Base-by-base conservation (phyloP, 2,329 filamentous ascomycete genomes). In the Clathrospora elynae region DNA sequence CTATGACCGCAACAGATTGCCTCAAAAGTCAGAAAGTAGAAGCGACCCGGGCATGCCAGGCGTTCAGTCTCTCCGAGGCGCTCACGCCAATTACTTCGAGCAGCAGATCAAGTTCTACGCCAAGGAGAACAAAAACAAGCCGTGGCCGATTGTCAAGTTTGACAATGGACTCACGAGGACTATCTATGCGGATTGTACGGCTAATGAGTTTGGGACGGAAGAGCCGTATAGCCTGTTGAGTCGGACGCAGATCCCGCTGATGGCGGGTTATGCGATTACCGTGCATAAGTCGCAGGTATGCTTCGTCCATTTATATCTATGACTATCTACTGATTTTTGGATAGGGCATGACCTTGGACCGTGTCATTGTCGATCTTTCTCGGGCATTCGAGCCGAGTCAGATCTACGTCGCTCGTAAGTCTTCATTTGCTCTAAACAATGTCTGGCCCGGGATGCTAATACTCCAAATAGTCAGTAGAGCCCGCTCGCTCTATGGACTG, bases 171-270 rank as follows among this genome's bases (percentile, higher is more conserved):
- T 31, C 0, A 59, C 50, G 2, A 62, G 67, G 2, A 75, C 75
- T 1, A 79, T 85, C 17, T 76, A 71, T 23, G 74, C 82, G 0
- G 71, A 78, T 9, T 83, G 78, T 55, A 71, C 73, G 7, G 62
- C 79, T 18, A 73, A 69, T 12, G 68, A 78, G 37, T 49, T 79
- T 0, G 79, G 78, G 2, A 66, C 75, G 26, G 59, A 67, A 2
- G 13, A 59, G 35, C 78, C 78, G 0, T 77, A 76, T 49, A 76
- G 72, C 23, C 53, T 78, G 1, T 58, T 84, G 0, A 71, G 72
- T 1, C 72, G 83, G n/a, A 82, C 81, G 0, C 83, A 86, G 56
- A 74, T 86, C 5, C 84, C 83, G 0, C 71, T 86, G 0, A 66
- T 75, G 1, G 71, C 81, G 0, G 83, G 77, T 0, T 86, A 82